Base-by-base conservation (phyloP, 805 yeast species). In the Schizosaccharomyces osmophilus region DNA sequence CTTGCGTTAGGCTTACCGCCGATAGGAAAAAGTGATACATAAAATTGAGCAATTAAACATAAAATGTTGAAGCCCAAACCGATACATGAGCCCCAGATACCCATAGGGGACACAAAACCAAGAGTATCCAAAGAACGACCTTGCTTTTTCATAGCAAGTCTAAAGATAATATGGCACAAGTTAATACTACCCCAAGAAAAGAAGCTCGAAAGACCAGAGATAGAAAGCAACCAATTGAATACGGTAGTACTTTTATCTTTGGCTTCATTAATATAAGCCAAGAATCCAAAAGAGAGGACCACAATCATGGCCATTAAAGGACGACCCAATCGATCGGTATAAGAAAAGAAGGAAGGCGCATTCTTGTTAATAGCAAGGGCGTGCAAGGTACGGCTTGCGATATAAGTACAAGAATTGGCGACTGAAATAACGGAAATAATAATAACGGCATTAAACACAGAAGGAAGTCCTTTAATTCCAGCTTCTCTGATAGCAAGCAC, bases 121-220 rank as follows among this genome's bases (percentile, higher is more conserved):
- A 86, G 89, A 84, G 67, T 84, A 36, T 36, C 41, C 74, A 82
- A 73, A 19, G 75, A 69, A 73, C 90, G 79, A 59, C 87, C 87
- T 72, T 84, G 87, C 5, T 71, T 76, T 1, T 70, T 68, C 72
- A 87, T 71, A 8, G 83, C 84, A 62, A 75, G 66, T 68, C 86
- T 81, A 73, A 83, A 84, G 66, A 89, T 75, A 61, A 85, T 73
- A 68, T 83, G 89, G 57, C 83, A 79, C 55, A 78, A 72, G 68
- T 84, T 81, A 64, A 85, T 81, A 5, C 87, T 79, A 61, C 82
- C 84, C 95, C 95, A 85, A 48, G 86, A 82, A 72, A 84, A 80
- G 63, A 85, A 75, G 22, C 88, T 81, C 0, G 88, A 81, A 65
- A 85, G 74, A 64, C 90, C 89, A 48, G 87, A 81, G 41, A 85